A percentile compares a stretch with the other conserved stretches of the same genome.
phyloP scores from a whole-genome alignment of 768 basidiomycete species.

The Paxillus ammoniavirescens region DNA sequence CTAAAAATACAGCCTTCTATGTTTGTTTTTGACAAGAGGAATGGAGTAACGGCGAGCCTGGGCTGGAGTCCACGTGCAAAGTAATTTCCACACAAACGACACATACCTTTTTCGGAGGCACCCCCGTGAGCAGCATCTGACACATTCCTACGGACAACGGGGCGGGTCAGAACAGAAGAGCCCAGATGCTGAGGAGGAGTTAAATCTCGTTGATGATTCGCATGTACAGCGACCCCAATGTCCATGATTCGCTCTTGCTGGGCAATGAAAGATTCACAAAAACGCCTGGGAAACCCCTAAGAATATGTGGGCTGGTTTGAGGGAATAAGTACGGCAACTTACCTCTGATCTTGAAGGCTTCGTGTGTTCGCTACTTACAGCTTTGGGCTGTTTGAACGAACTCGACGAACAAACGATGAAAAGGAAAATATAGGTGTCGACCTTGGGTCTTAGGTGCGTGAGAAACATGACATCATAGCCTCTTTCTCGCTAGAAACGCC shows the following conservation, averaged over 20 bases:
- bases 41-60: background rate
- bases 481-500: background rate
- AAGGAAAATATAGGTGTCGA: background rate
- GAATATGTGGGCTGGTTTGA: background rate
- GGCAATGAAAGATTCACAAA: constrained; percentile 1
- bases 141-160: background rate
- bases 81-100: constrained; percentile 9
- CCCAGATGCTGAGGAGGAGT: background rate
- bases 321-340: background rate
- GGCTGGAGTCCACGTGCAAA: constrained; percentile 7
- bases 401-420: no score
- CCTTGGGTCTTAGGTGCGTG: background rate
- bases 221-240: background rate
- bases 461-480: constrained; percentile 7
- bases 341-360: background rate
- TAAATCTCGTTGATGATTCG: background rate
- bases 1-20: background rate
- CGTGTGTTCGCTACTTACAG: constrained; percentile 7
- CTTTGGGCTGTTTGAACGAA: background rate
- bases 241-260: constrained; percentile 2
- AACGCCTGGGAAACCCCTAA: background rate
- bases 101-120: constrained; percentile 18
- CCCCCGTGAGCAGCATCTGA: background rate
- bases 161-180: background rate
- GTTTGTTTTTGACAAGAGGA: background rate